Evolutionary conservation across 805 yeast species (phyloP), one percentile per base, ranked within the genome.

Genomic region (Cyberlindnera mississippiensis): DNA sequence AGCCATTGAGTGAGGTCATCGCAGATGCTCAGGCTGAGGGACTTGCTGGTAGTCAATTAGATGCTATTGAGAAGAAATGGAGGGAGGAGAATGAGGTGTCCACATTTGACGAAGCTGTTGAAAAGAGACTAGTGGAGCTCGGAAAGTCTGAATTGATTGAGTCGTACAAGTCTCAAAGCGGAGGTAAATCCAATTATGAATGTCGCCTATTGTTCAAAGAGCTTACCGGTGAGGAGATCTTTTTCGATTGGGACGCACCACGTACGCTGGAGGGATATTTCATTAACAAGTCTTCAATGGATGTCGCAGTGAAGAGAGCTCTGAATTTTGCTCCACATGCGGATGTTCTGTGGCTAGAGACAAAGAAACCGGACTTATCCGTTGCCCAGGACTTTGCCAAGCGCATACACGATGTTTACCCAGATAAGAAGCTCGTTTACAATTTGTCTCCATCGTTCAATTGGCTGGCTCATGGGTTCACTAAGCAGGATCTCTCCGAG

Each of bases 301-400:
- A 72, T 31, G 70, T 71, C 17, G 83, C 83, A 3, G 61, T 78
- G 33, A 70, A 73, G 51, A 66, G 85, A 41, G 74, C 77, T 0
- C 55, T 76, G 20, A 68, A 68, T 1, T 79, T 66, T 56, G 77
- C 81, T 6, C 83, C 82, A 12, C 73, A 74, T 45, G 71, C 82
- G 11, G 85, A 78, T 44, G 56, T 76, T 55, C 57, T 79, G 17
- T 79, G 85, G 85, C 62, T 78, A 14, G 83, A 80, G 53, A 79
- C 84, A 28, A 76, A 77, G 56, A 68, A 71, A 4, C 85, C 85
- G 15, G 71, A 77, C 49, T 56, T 78, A 37, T 48, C 63, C 24
- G 75, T 75, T 54, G 82, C 82, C 7, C 61, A 60, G 40, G 59
- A 55, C 3, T 51, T 53, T 38, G 77, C 82, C 13, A 53, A 62